Evolutionary conservation across 139 green algal species (phyloP).

Genomic region (Zygnema circumcarinatum): DNA sequence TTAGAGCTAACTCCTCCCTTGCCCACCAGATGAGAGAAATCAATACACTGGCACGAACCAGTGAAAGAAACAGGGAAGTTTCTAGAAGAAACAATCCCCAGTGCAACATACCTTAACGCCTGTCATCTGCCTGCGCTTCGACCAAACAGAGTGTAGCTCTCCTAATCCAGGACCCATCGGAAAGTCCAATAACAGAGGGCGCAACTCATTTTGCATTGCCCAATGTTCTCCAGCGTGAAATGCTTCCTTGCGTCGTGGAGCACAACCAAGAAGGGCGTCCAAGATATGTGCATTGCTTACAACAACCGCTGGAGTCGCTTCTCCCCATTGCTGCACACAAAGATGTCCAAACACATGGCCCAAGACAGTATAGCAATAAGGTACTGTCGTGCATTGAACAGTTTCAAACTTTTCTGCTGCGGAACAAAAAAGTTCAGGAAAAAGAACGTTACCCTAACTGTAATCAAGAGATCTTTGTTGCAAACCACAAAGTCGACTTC

Average conservation of each 20-base stretch:
- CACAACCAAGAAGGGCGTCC: constrained; percentile 32
- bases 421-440: too few species aligned
- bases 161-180: constrained; percentile 30
- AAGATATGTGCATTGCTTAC: constrained; percentile 39
- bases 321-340: constrained; percentile 23
- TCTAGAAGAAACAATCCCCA: neutral
- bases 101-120: constrained; percentile 3
- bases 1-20: neutral
- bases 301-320: neutral
- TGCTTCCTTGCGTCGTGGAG: neutral
- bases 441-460: too few species aligned
- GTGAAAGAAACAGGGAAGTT: neutral
- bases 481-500: too few species aligned
- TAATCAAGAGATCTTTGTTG: too few species aligned
- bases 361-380: too few species aligned
- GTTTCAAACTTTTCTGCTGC: too few species aligned
- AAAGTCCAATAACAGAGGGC: constrained; percentile 31
- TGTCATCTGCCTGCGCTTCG: constrained; percentile 6
- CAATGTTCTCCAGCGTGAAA: constrained; percentile 42
- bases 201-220: neutral
- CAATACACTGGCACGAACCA: too few species aligned
- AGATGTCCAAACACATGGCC: too few species aligned
- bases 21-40: too few species aligned
- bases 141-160: constrained; percentile 42
- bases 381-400: too few species aligned